Evolutionary conservation across 306 rosid genomes (phyloP), one percentile per base, ranked within the genome.

Genomic region (Psophocarpus tetragonolobus): DNA sequence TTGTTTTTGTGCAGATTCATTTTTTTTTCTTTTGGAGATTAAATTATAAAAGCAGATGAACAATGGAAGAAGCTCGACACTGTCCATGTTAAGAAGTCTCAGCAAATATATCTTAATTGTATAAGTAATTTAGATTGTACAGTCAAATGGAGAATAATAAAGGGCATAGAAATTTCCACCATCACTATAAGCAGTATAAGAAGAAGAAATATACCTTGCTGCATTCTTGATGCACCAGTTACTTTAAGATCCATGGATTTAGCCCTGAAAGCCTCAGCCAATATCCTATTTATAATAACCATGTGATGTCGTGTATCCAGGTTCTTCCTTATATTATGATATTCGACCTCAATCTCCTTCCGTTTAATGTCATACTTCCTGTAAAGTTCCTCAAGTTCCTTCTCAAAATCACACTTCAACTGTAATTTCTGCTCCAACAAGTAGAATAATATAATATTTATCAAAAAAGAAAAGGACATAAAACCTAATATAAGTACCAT

Each of bases 211-310:
- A 42, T 81, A 89, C 97, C 97, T 92, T 81, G 92, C 26, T 56
- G 87, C 74, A 80, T 54, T 76, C 82, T 87, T 42, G 84, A 48
- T 17, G 79, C 38, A 70, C 83, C 84, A 18, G 84, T 21, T 74
- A 76, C 68, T 65, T 39, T 81, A 77, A 32, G 70, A 79, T 90
- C 88, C 79, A 27, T 48, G 77, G 85, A 87, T 78, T 88, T 90
- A 57, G 77, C 83, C 83, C 85, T 85, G 63, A 88, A 87, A 63
- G 97, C 88, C 73, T 86, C 90, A 0, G 93, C 93, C 90, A 92
- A 88, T 53, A 79, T 35, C 80, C 81, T 84, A 60, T 88, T 85
- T 85, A 64, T 68, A 68, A 32, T 36, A 75, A 92, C 91, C 68
- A 66, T 76, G 62, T 56, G 65, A 48, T 24, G 70, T 71, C 21